Evolutionary conservation across 257 asterid genomes (phyloP), one percentile per base, ranked within the genome.

Genomic region (Ligustrum vulgare): DNA sequence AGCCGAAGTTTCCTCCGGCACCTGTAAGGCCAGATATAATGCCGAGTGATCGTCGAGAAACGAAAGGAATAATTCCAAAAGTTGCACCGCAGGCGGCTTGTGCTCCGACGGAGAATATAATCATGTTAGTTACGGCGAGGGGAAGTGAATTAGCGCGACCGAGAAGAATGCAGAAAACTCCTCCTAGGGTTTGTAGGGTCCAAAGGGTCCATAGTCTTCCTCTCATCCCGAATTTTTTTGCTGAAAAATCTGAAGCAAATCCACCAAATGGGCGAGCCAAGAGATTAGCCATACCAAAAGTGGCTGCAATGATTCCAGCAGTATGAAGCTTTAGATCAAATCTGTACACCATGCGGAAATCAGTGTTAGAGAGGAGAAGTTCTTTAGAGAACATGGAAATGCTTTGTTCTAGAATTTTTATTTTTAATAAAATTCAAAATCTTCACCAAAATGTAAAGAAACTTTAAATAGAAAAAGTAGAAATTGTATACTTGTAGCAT

Each of bases 1-100:
- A 86, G 0, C 94, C 92, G 8, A 89, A 87, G 72, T 89, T 89
- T 0, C 94, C 92, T 4, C 94, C 92, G 0, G 94, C 94, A 2
- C 92, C 94, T 0, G 90, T 76, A 47, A 89, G 58, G 12, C 94
- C 90, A 0, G 90, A 85, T 0, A 87, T 73, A 0, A 89, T 31
- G 9, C 92, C 92, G 2, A 89, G 71, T 0, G 94, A 87, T 65
- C 92, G 45, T 0, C 92, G 80, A 0, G 94, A 87, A 39, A 87
- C 77, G 54, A 0, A 89, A 0, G 94, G 94, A 22, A 86, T 77
- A 20, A 89, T 66, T 0, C 92, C 92, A 13, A 80, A 87, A 0
- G 90, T 82, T 22, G 91, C 93, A 0, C 90, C 91, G 25, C 89
- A 85, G 2, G 94, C 91, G 0, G 91, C 91, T 45, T 87, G 91